A percentile compares a stretch with the other conserved stretches of the same genome.
These are phyloP conservation scores for Ophiocordyceps camponoti-floridani DNA, from an alignment of 2,329 filamentous ascomycete species.

Conservation along the genomic window DNA sequence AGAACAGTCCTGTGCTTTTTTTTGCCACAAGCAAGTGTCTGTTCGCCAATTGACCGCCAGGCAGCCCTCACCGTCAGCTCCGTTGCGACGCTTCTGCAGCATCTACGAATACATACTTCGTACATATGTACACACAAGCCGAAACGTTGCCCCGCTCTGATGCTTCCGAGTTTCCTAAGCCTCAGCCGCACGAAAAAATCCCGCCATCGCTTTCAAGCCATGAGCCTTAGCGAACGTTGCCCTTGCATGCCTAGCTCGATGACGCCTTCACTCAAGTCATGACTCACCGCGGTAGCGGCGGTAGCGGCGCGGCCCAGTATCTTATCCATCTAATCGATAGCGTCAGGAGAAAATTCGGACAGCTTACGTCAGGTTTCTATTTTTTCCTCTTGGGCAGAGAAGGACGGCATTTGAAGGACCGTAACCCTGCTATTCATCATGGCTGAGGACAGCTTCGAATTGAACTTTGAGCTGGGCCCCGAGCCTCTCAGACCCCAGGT, in stretches of 20 bases:
- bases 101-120: no score
- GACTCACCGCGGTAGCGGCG: not conserved
- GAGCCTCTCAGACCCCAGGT: slow-evolving; percentile 41
- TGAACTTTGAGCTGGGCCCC: slow-evolving; percentile 74
- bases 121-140: not conserved
- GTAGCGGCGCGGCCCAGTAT: not conserved
- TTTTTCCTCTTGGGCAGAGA: not conserved
- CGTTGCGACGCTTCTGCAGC: not conserved
- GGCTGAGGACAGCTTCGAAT: slow-evolving; percentile 87
- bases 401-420: not conserved
- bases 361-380: not conserved
- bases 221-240: not conserved
- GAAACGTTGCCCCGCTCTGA: not conserved
- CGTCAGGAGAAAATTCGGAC: not conserved
- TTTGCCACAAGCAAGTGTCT: not conserved
- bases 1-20: not conserved
- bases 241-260: not conserved
- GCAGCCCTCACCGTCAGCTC: not conserved
- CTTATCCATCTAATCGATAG: not conserved
- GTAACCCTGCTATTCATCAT: slow-evolving; percentile 26
- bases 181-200: not conserved
- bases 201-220: not conserved
- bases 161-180: not conserved
- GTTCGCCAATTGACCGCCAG: not conserved
- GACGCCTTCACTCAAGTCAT: not conserved